These are phyloP conservation scores for Phyllosticta citrichinensis DNA, from an alignment of 2,329 filamentous ascomycete genomes.

Conservation along the genomic window DNA sequence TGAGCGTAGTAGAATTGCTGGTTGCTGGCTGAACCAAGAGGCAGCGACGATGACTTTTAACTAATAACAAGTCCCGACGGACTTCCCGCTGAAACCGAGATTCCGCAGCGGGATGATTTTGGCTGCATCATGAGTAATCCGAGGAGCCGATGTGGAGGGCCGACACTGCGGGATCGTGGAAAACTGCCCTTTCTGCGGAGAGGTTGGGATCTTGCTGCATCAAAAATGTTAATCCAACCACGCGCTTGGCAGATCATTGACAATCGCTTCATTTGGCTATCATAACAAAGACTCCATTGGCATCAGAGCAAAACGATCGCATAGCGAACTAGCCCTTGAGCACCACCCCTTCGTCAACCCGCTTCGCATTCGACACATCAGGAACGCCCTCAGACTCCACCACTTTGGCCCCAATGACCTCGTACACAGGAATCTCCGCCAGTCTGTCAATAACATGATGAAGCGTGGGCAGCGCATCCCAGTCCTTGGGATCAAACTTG, in stretches of 20 bases:
- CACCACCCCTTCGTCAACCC: slow-evolving; percentile 21
- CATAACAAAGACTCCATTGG: neutral
- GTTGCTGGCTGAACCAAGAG: neutral
- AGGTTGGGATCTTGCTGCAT: neutral
- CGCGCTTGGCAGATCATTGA: neutral
- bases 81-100: neutral
- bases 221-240: neutral
- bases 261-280: neutral
- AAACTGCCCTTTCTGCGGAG: neutral
- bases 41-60: neutral
- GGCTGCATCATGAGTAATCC: neutral
- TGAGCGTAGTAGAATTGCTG: neutral
- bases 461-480: slow-evolving; percentile 48
- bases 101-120: neutral
- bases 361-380: slow-evolving; percentile 31
- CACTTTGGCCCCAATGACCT: slow-evolving; percentile 45
- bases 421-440: slow-evolving; percentile 47
- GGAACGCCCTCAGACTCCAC: slow-evolving; percentile 45
- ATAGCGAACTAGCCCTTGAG: slow-evolving; percentile 12
- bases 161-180: neutral
- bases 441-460: slow-evolving; percentile 47
- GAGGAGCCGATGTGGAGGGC: neutral
- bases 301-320: neutral
- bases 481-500: slow-evolving; percentile 40
- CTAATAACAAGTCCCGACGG: neutral